Evolutionary conservation across 192 early-diverging fungal genomes (phyloP).

Genomic region (Radiomyces spectabilis): DNA sequence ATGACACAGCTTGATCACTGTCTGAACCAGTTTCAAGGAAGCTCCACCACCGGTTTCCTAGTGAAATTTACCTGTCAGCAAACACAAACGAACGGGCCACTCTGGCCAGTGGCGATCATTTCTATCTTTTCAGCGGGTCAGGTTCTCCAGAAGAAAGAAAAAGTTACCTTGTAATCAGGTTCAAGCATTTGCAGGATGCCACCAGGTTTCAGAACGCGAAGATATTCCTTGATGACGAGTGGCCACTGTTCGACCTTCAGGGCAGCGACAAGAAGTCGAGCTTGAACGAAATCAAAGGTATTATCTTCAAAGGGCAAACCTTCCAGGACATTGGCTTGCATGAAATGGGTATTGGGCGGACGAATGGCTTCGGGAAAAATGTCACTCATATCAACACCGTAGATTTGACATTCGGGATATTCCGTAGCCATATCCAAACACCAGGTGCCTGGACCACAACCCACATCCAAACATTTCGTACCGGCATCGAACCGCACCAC

Average conservation of each 20-base stretch:
- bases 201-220: conserved; percentile 13
- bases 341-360: conserved; percentile 14
- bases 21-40: not conserved
- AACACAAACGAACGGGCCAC: not conserved
- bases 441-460: conserved; percentile 6
- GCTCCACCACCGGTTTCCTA: conserved; percentile 5
- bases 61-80: no score
- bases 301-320: conserved; percentile 12
- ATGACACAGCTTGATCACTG: not conserved
- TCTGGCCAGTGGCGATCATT: not conserved
- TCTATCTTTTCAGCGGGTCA: no score
- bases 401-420: conserved; percentile 8
- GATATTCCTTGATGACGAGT: not conserved
- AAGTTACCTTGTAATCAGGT: conserved; percentile 13
- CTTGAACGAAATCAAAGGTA: conserved; percentile 19
- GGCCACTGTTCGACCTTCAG: conserved; percentile 10
- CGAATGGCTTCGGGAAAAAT: conserved; percentile 9
- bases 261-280: conserved; percentile 2
- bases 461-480: not conserved
- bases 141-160: no score
- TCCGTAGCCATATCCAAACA: conserved; percentile 14
- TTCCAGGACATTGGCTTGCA: conserved; percentile 6
- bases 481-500: conserved; percentile 2
- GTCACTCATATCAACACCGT: conserved; percentile 3
- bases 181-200: conserved; percentile 15